phyloP scores from a whole-genome alignment of 768 basidiomycete genomes.

The Hypholoma fasciculare region DNA sequence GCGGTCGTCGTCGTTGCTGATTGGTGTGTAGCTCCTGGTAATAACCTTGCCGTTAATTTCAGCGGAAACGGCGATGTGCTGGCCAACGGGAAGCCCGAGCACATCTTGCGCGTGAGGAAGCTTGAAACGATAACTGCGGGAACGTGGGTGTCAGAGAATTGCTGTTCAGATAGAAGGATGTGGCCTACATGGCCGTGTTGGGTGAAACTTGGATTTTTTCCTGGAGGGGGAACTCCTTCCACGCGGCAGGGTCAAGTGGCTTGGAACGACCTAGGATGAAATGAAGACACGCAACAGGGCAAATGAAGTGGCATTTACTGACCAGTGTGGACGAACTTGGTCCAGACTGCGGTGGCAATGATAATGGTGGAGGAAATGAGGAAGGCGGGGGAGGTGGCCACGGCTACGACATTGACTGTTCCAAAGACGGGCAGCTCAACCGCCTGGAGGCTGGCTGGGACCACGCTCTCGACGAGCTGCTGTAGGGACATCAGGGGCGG shows the following conservation, averaged over 20 bases:
- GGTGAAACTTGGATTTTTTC: conserved; percentile 86
- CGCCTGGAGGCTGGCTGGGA: conserved; percentile 26
- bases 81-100: conserved; percentile 93
- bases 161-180: not conserved
- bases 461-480: conserved; percentile 14
- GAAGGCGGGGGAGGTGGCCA: conserved; percentile 45
- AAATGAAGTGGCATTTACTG: conserved; percentile 14
- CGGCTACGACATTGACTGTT: conserved; percentile 36
- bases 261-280: conserved; percentile 51
- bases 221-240: conserved; percentile 80
- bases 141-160: conserved; percentile 6
- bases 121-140: conserved; percentile 83
- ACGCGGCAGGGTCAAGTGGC: conserved; percentile 72
- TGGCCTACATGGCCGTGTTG: conserved; percentile 89
- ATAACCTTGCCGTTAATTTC: conserved; percentile 91
- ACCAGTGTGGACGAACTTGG: conserved; percentile 51
- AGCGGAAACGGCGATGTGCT: conserved; percentile 92
- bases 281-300: conserved; percentile 11
- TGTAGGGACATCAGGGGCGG: conserved; percentile 14
- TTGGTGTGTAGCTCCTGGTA: conserved; percentile 93
- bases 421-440: conserved; percentile 37
- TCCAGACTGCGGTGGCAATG: conserved; percentile 50
- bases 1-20: conserved; percentile 87
- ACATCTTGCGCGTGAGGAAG: conserved; percentile 73
- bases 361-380: conserved; percentile 53